Percentiles rank a stretch among this genome's conserved stretches.
Conservation (phyloP, 2,329 filamentous ascomycete species). For the Lachnellula subtilissima region DNA sequence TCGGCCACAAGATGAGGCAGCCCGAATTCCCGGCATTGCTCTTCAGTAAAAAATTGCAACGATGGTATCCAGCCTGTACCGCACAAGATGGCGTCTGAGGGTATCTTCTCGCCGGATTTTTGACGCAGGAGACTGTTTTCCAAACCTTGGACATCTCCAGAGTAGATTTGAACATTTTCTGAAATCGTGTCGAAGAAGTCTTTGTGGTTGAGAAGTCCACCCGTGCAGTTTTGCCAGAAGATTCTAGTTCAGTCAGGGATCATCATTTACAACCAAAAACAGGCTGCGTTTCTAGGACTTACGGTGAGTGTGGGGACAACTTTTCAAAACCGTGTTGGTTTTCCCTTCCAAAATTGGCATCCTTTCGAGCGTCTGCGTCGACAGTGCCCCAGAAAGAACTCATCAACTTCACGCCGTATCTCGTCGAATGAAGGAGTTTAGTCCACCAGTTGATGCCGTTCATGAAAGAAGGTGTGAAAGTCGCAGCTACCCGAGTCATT, state of each 20-base stretch:
- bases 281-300: constrained; percentile 1
- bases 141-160: constrained; percentile 18
- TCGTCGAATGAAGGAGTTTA: constrained; percentile 8
- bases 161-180: constrained; percentile 21
- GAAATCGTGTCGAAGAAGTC: constrained; percentile 28
- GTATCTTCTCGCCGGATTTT: constrained; percentile 11
- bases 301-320: constrained; percentile 24
- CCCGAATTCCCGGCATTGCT: constrained; percentile 19
- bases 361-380: constrained; percentile 21
- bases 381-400: constrained; percentile 16
- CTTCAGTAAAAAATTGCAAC: constrained; percentile 23
- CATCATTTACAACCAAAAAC: not conserved
- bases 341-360: constrained; percentile 24
- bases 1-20: constrained; percentile 19
- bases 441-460: constrained; percentile 15
- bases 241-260: constrained; percentile 16
- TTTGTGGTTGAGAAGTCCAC: constrained; percentile 25
- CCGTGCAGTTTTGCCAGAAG: constrained; percentile 28
- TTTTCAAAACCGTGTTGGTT: constrained; percentile 24
- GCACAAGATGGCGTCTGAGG: constrained; percentile 25
- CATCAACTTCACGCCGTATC: constrained; percentile 19
- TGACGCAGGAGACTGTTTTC: constrained; percentile 15
- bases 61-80: constrained; percentile 26
- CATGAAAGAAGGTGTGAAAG: constrained; percentile 11
- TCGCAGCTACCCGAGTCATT: constrained; percentile 8